Evolutionary conservation across 139 green algal species (phyloP).

Genomic region (Chlamydomonas eustigma): DNA sequence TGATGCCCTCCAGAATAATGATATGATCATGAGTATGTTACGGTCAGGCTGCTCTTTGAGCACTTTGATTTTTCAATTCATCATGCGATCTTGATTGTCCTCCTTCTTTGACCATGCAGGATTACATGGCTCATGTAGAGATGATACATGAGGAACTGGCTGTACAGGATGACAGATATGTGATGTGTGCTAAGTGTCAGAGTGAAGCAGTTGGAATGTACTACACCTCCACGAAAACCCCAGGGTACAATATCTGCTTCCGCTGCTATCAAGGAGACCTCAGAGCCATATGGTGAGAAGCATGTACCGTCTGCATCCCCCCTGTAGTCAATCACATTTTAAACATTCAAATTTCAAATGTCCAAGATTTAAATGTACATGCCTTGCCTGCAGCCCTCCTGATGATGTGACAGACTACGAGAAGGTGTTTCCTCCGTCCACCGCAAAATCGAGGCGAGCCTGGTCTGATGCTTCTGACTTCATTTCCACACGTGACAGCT

Average conservation of each 20-base stretch:
- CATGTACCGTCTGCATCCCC: not conserved
- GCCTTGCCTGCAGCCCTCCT: constrained; percentile 10
- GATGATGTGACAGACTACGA: constrained; percentile 18
- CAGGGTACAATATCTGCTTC: constrained; percentile 41
- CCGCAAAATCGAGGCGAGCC: not conserved
- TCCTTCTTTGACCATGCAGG: no score
- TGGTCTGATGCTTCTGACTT: constrained; percentile 51
- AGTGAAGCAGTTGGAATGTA: constrained; percentile 49
- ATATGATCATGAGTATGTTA: no score
- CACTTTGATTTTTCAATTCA: no score
- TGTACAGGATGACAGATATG: constrained; percentile 33
- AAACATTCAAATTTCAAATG: constrained; percentile 2
- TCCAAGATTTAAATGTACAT: not conserved
- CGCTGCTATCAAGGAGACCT: constrained; percentile 32
- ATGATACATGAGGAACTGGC: constrained; percentile 53
- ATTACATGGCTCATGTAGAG: constrained; percentile 55
- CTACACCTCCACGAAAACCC: constrained; percentile 26
- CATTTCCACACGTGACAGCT: constrained; percentile 49
- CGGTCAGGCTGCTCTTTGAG: no score
- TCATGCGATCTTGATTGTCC: no score
- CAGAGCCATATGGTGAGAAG: not conserved
- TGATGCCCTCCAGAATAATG: no score
- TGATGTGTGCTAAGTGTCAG: constrained; percentile 51
- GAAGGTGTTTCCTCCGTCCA: constrained; percentile 25
- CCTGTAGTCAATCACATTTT: not conserved